Evolutionary conservation across 345 rosid genomes (phyloP).

Genomic region (Euphorbia pulcherrima): DNA sequence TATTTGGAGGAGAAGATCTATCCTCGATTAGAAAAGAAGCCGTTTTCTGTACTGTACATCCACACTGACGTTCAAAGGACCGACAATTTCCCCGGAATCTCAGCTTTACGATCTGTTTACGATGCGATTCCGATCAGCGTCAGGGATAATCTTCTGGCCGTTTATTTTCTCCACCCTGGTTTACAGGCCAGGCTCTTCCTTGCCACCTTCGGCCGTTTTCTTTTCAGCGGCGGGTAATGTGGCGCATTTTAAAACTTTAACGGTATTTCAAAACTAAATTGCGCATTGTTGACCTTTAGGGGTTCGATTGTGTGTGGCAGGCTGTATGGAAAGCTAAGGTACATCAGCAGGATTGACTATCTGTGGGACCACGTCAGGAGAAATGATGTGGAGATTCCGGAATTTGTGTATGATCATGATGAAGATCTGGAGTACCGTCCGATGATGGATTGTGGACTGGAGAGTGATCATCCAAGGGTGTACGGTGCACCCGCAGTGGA

Average conservation of each 20-base stretch:
- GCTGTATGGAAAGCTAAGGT: slow-evolving; percentile 49
- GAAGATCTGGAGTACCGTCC: slow-evolving; percentile 46
- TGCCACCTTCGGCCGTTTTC: slow-evolving; percentile 56
- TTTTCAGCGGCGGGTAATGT: slow-evolving; percentile 49
- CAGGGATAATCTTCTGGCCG: slow-evolving; percentile 32
- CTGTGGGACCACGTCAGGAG: slow-evolving; percentile 58
- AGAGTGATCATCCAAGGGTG: slow-evolving; percentile 52
- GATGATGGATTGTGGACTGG: slow-evolving; percentile 52
- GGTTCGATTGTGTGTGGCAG: slow-evolving; percentile 24
- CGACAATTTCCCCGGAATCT: slow-evolving; percentile 55
- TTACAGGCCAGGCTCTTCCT: slow-evolving; percentile 53
- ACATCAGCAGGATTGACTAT: slow-evolving; percentile 49
- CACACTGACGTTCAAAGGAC: slow-evolving; percentile 44
- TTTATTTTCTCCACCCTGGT: slow-evolving; percentile 60
- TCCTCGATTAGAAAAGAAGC: slow-evolving; percentile 29
- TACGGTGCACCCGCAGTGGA: slow-evolving; percentile 28
- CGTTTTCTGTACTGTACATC: slow-evolving; percentile 53
- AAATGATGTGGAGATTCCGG: slow-evolving; percentile 55
- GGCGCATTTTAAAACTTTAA: neutral
- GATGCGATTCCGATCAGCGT: slow-evolving; percentile 38
- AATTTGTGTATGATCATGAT: slow-evolving; percentile 51
- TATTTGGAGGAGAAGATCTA: slow-evolving; percentile 45
- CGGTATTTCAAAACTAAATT: neutral
- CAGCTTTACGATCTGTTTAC: slow-evolving; percentile 41
- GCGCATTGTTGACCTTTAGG: neutral